phyloP scores from a whole-genome alignment of 2,329 filamentous ascomycete species.

The Elsinoe ampelina region DNA sequence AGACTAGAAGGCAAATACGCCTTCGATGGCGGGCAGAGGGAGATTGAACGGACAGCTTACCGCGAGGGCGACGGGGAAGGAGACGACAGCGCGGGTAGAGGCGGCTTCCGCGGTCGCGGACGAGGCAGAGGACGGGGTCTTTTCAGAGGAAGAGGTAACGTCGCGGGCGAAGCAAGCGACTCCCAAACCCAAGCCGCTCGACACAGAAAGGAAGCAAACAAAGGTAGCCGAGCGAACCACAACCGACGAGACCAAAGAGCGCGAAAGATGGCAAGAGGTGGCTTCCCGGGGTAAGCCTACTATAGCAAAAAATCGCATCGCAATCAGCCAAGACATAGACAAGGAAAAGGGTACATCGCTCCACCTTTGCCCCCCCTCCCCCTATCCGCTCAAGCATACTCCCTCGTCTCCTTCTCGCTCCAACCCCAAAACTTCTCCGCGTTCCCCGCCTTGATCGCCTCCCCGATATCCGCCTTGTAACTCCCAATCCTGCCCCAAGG shows the following conservation, averaged over 20 bases:
- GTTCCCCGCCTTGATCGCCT: conserved; percentile 24
- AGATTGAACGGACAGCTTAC: conserved; percentile 59
- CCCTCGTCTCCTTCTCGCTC: conserved; percentile 29
- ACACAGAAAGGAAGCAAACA: conserved; percentile 71
- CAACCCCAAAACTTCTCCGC: conserved; percentile 33
- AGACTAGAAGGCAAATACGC: conserved; percentile 62
- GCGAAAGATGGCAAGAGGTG: conserved; percentile 52
- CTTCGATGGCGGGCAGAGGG: conserved; percentile 57
- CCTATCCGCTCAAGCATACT: conserved; percentile 17
- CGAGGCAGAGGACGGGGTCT: conserved; percentile 37
- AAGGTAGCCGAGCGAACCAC: conserved; percentile 75
- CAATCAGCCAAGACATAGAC: not conserved
- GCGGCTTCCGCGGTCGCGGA: conserved; percentile 39
- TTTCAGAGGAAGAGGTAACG: too few relatives aligned
- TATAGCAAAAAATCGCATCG: not conserved
- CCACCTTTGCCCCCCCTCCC: not conserved
- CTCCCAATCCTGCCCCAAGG: conserved; percentile 21
- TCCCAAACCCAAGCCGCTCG: conserved; percentile 62
- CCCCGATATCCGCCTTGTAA: conserved; percentile 23
- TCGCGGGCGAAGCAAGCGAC: conserved; percentile 57
- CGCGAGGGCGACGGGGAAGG: conserved; percentile 46
- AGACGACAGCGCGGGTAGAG: conserved; percentile 41
- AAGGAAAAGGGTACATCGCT: not conserved
- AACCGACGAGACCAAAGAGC: conserved; percentile 65
- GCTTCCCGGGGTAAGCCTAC: conserved; percentile 33